Base-by-base conservation (phyloP, 805 yeast species). In the Grigorovia transvaalensis region DNA sequence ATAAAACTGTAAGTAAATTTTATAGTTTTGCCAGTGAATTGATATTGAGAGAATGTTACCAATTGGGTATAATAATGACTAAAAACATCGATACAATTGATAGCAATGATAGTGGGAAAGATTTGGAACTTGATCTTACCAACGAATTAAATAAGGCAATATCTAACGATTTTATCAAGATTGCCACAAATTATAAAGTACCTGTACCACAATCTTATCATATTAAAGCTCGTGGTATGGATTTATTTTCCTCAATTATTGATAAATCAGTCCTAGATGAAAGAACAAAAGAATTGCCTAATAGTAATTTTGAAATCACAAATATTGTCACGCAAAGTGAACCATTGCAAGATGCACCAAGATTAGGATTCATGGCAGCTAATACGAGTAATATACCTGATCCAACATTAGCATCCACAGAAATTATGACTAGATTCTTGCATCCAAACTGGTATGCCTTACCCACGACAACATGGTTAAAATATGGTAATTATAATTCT, bases 241-340 rank as follows among this genome's bases (percentile, higher is more conserved):
- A 96, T 13, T 72, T 93, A 48, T 91, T 93, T 63, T 77, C 96
- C 6, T 84, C 96, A 0, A 68, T 84, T 41, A 75, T 79, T 38
- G 75, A 78, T 30, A 84, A 80, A 59, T 87, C 97, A 0, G 71
- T 77, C 19, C 68, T 89, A 50, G 98, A 93, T 63, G 79, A 82
- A 46, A 79, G 96, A 55, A 82, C 80, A 48, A 79, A 85, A 1
- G 69, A 76, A 2, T 75, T 85, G 4, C 88, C 87, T 9, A 82
- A 82, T 33, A 82, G 83, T 38, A 63, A 63, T 13, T 83, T 86
- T 61, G 74, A 76, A 47, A 63, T 81, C n/a, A 73, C 89, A 35
- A 82, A 81, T 54, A 79, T 88, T 1, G 69, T 88, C 27, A 93
- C 96, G 8, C 69, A 61, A 51, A 51, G 66, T 49, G 56, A 68